A percentile compares a stretch with the other conserved stretches of the same genome.
phyloP scores from a whole-genome alignment of 148 eudicot genomes.

The Beta vulgaris region DNA sequence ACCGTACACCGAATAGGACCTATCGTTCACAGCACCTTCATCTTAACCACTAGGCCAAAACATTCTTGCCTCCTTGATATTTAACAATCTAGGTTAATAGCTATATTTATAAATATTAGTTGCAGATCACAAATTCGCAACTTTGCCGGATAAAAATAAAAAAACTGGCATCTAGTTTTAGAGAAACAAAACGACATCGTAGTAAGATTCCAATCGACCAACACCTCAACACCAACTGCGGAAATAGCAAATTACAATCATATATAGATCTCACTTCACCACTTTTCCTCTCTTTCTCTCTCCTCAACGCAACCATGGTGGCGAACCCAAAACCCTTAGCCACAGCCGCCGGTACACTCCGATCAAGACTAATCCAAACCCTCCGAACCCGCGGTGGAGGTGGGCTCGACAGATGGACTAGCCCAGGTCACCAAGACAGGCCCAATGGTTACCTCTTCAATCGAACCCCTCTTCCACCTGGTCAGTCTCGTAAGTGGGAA shows the following conservation, averaged over 20 bases:
- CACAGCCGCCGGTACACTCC: constrained; percentile 27
- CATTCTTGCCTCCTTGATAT: too few species aligned
- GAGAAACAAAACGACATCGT: too few species aligned
- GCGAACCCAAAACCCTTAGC: constrained; percentile 17
- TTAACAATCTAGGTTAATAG: too few species aligned
- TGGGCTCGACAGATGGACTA: constrained; percentile 59
- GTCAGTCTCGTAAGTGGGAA: constrained; percentile 85
- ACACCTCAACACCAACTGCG: not conserved
- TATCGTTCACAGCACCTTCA: too few species aligned
- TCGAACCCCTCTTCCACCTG: constrained; percentile 73
- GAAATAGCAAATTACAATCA: too few species aligned
- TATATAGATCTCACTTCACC: constrained; percentile 2
- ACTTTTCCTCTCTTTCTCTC: not conserved
- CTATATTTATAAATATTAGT: too few species aligned
- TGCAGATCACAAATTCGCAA: too few species aligned
- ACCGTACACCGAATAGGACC: too few species aligned
- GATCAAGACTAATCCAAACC: constrained; percentile 44
- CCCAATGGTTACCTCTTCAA: constrained; percentile 91
- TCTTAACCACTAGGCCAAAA: too few species aligned
- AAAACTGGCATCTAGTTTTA: too few species aligned
- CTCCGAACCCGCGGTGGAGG: constrained; percentile 53
- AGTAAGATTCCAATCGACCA: too few species aligned
- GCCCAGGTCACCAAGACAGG: constrained; percentile 87
- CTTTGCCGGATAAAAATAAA: too few species aligned
- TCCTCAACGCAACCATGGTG: constrained; percentile 10